These are phyloP conservation scores for Omphalotus guepiniiformis DNA, from an alignment of 768 basidiomycete species.

Conservation along the genomic window DNA sequence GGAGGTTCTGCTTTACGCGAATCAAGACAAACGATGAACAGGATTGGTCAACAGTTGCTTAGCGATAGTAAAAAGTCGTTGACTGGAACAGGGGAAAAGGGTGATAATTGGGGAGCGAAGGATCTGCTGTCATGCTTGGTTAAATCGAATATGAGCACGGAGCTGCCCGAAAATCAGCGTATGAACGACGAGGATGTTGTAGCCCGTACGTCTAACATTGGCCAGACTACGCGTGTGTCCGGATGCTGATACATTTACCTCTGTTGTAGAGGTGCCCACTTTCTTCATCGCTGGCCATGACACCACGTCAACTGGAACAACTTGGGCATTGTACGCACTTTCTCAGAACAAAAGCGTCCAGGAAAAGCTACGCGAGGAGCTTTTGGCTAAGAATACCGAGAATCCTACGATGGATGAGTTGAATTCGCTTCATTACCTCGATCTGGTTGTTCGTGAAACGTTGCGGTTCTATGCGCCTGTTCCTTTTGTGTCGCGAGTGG, in stretches of 20 bases:
- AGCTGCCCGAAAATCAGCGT: conserved; percentile 37
- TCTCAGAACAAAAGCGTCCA: conserved; percentile 46
- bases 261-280: conserved; percentile 29
- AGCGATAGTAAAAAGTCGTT: conserved; percentile 32
- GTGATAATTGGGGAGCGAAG: conserved; percentile 24
- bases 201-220: conserved; percentile 9
- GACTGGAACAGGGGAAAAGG: conserved; percentile 14
- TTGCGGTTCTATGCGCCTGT: conserved; percentile 55
- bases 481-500: conserved; percentile 35
- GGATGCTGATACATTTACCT: neutral
- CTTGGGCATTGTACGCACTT: conserved; percentile 60
- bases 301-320: conserved; percentile 37
- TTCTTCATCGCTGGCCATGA: conserved; percentile 37
- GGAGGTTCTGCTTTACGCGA: conserved; percentile 15
- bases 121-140: conserved; percentile 46
- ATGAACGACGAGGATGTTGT: conserved; percentile 48
- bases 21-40: conserved; percentile 25
- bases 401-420: conserved; percentile 69
- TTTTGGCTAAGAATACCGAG: conserved; percentile 46
- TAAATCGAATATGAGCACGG: conserved; percentile 46
- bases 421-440: conserved; percentile 64
- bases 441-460: conserved; percentile 57
- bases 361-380: conserved; percentile 53
- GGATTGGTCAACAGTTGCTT: conserved; percentile 36
- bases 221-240: neutral